Evolutionary conservation across 768 basidiomycete genomes (phyloP), one percentile per base, ranked within the genome.

Genomic region (Daedaleopsis nitida): DNA sequence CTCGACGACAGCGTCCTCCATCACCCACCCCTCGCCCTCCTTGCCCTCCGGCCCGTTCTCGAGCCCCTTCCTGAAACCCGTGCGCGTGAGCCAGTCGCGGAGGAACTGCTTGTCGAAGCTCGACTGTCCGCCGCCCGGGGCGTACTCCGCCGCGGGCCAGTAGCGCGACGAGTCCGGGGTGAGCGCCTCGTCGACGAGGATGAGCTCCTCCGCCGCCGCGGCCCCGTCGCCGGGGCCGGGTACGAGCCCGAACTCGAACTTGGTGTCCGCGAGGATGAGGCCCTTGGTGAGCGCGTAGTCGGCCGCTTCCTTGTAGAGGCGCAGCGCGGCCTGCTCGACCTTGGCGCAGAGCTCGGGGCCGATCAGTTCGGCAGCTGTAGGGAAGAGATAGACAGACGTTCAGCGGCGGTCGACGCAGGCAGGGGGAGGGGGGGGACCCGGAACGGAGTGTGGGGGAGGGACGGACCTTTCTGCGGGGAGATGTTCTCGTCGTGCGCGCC

Each of bases 31-130:
- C 59, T 84, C 79, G 42, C 87, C 85, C 61, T 83, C 77, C 55
- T 83, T 78, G 34, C 88, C 86, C 60, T 83, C 77, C 0, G 84
- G 84, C 13, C 92, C 92, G 53, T 77, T 82, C 72, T 94, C 92
- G n/a, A 92, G 73, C 1, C 92, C 92, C 70, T 89, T 90, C 65
- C 75, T 78, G 70, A 92, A 94, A 0, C 94, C 94, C 8, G 78
- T 76, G 27, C 76, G 69, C 12, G 88, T 87, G 32, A 99, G 77
- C 88, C 94, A 93, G 71, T 98, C 96, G 19, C 97, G 80, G 58
- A 98, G 77, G 69, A 91, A 98, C 75, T 99, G 97, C 76, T 98
- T 99, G 74, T 98, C 97, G 69, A 97, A 98, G 70, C 93, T 94
- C 19, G 89, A 85, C 75, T 97, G 96, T 0, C 86, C 70, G 38